Percentiles rank a stretch among this genome's conserved stretches.
These are phyloP conservation scores for Coemansia biformis DNA, from an alignment of 192 early-diverging fungal species.

Conservation along the genomic window DNA sequence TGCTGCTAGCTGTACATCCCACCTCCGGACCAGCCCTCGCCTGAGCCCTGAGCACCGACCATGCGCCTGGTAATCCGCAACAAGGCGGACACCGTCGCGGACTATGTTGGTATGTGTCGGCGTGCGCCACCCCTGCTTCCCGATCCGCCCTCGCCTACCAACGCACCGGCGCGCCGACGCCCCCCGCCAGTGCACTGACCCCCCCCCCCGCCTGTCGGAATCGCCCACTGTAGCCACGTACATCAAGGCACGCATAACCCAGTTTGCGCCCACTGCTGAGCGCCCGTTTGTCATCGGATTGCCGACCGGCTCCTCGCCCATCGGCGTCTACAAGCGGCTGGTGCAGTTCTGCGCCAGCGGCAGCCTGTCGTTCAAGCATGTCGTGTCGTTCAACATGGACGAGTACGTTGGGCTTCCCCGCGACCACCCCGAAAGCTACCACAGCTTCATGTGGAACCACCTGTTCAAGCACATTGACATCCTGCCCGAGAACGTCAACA, in stretches of 20 bases:
- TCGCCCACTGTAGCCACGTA: constrained; percentile 60
- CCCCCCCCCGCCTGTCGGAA: not conserved
- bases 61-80: constrained; percentile 76
- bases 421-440: constrained; percentile 85
- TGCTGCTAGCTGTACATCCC: too few relatives aligned
- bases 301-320: constrained; percentile 81
- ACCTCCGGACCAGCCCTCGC: too few relatives aligned
- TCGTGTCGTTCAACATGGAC: constrained; percentile 91
- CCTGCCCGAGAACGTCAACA: constrained; percentile 73
- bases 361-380: constrained; percentile 68
- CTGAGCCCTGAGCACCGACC: too few relatives aligned
- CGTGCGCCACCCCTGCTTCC: too few relatives aligned
- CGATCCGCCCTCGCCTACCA: too few relatives aligned
- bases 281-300: constrained; percentile 82
- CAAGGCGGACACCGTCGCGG: constrained; percentile 65
- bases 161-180: not conserved
- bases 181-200: not conserved
- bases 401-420: constrained; percentile 79
- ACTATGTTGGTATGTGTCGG: constrained; percentile 61
- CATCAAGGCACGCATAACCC: constrained; percentile 70
- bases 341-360: constrained; percentile 66
- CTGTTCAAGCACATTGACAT: constrained; percentile 87
- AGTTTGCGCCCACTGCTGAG: constrained; percentile 67
- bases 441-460: constrained; percentile 89
- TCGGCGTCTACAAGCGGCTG: constrained; percentile 73